Percentiles rank a stretch among this genome's conserved stretches.
phyloP scores from a whole-genome alignment of 2,329 filamentous ascomycete species.

The Domatiomyces globalis region DNA sequence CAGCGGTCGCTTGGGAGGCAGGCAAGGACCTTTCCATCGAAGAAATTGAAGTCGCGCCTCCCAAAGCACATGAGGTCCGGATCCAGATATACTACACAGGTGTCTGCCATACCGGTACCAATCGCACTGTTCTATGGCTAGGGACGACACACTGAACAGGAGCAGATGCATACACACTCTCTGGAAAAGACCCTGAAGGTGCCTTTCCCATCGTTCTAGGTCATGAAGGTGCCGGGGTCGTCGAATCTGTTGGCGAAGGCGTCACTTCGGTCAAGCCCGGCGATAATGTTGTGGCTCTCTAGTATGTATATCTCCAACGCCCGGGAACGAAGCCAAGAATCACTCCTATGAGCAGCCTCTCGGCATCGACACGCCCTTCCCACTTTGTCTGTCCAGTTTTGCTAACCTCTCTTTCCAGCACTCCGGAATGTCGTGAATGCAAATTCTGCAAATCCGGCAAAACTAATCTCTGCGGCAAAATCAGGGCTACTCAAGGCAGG shows the following conservation, averaged over 20 bases:
- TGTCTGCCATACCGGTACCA: slow-evolving; percentile 88
- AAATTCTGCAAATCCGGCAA: slow-evolving; percentile 99
- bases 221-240: slow-evolving; percentile 81
- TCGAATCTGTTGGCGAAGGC: slow-evolving; percentile 86
- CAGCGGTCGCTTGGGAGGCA: slow-evolving; percentile 93
- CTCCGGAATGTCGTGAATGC: slow-evolving; percentile 92
- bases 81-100: slow-evolving; percentile 96
- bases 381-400: neutral
- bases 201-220: slow-evolving; percentile 80
- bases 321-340: neutral
- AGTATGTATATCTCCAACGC: slow-evolving; percentile 39
- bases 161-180: slow-evolving; percentile 80
- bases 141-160: slow-evolving; percentile 1
- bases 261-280: slow-evolving; percentile 89
- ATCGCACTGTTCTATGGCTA: slow-evolving; percentile 4
- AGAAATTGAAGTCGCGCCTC: slow-evolving; percentile 81
- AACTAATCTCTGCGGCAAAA: slow-evolving; percentile 98
- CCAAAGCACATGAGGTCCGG: slow-evolving; percentile 84
- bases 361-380: no score
- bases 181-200: slow-evolving; percentile 93
- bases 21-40: slow-evolving; percentile 80
- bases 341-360: neutral
- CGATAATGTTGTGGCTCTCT: slow-evolving; percentile 80
- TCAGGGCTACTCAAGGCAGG: slow-evolving; percentile 87
- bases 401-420: slow-evolving; percentile 42